Conservation (phyloP, 768 basidiomycete species). For the Boletales sp. region DNA sequence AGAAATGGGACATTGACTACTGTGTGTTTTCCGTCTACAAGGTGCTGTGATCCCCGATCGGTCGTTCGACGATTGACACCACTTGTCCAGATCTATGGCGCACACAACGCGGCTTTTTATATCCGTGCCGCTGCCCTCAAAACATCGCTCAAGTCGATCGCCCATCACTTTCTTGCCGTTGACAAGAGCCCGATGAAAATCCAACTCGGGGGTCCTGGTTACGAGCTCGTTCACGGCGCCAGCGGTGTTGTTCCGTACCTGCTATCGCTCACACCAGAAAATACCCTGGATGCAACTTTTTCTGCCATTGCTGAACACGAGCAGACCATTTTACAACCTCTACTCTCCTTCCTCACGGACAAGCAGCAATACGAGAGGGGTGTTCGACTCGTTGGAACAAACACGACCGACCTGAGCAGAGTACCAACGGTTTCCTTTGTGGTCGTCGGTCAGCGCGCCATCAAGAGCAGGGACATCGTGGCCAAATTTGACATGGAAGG, state of each 20-base stretch:
- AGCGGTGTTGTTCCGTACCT: constrained; percentile 64
- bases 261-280: constrained; percentile 49
- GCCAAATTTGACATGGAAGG: constrained; percentile 59
- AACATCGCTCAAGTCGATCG: constrained; percentile 52
- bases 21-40: constrained; percentile 74
- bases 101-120: constrained; percentile 67
- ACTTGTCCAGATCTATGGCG: constrained; percentile 60
- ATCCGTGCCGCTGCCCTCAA: constrained; percentile 47
- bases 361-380: constrained; percentile 50
- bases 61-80: not conserved
- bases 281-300: constrained; percentile 49
- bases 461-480: constrained; percentile 64
- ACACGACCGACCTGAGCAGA: constrained; percentile 37
- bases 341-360: constrained; percentile 54
- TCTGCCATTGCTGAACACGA: constrained; percentile 60
- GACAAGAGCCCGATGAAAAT: constrained; percentile 53
- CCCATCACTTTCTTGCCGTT: constrained; percentile 66
- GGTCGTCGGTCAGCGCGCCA: constrained; percentile 51
- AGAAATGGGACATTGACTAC: constrained; percentile 75
- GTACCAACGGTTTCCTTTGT: constrained; percentile 74
- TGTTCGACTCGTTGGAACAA: constrained; percentile 65
- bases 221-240: constrained; percentile 62
- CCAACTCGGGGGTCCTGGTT: constrained; percentile 71
- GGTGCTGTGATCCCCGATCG: constrained; percentile 33
- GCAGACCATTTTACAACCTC: constrained; percentile 47